phyloP scores from a whole-genome alignment of 306 rosid species.

The Cicer pinnatifidum region DNA sequence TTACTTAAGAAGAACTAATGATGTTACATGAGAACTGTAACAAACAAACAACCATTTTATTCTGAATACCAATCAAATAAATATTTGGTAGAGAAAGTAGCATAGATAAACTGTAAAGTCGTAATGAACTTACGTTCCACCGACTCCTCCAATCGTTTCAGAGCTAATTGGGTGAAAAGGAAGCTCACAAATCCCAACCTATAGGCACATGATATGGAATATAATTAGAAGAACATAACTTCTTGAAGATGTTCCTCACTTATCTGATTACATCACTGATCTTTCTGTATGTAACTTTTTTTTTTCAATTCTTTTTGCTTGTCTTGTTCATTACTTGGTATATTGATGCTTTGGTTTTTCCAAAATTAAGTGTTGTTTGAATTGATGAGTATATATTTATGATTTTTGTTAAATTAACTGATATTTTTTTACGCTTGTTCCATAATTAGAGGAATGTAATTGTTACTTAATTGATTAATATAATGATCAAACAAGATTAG shows the following conservation, averaged over 20 bases:
- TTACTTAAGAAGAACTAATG: not conserved
- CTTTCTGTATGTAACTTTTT: slow-evolving; percentile 1
- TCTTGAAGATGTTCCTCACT: slow-evolving; percentile 33
- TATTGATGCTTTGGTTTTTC: not conserved
- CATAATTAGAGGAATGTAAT: too few species aligned
- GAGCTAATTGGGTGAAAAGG: slow-evolving; percentile 91
- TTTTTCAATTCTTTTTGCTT: not conserved
- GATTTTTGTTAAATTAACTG: too few species aligned
- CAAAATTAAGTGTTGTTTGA: slow-evolving; percentile 3
- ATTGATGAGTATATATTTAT: not conserved
- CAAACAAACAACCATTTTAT: slow-evolving; percentile 9
- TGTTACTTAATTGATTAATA: too few species aligned
- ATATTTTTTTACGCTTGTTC: too few species aligned
- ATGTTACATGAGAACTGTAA: not conserved
- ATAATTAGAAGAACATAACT: slow-evolving; percentile 33
- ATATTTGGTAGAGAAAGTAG: slow-evolving; percentile 10
- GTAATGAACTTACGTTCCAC: slow-evolving; percentile 83
- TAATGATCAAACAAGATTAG: too few species aligned
- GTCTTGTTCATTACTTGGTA: not conserved
- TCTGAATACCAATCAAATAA: slow-evolving; percentile 15
- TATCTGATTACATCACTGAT: slow-evolving; percentile 15
- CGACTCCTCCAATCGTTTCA: slow-evolving; percentile 87
- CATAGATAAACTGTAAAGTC: not conserved
- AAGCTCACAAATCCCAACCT: slow-evolving; percentile 97
- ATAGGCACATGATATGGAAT: slow-evolving; percentile 40